phyloP scores from a whole-genome alignment of 805 yeast genomes.

The Ogataea ganodermae region DNA sequence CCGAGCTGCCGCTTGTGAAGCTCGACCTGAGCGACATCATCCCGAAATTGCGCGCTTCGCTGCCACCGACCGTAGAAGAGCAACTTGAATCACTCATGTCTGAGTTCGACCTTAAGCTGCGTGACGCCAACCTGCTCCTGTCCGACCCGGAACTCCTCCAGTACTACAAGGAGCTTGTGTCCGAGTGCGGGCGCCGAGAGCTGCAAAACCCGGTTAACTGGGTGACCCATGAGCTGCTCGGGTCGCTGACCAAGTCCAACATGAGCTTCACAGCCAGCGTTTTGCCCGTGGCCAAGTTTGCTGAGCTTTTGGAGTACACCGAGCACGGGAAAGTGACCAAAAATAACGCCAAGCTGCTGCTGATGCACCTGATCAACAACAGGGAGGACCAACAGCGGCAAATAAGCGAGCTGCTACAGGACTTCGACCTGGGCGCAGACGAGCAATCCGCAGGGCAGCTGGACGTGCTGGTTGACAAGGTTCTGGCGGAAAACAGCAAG shows the following conservation, averaged over 20 bases:
- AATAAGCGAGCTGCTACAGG: constrained; percentile 50
- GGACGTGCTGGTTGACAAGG: constrained; percentile 36
- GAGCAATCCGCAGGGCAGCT: constrained; percentile 38
- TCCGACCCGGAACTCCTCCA: constrained; percentile 48
- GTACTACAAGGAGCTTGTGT: constrained; percentile 53
- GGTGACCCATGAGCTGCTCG: constrained; percentile 80
- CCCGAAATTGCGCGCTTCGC: constrained; percentile 37
- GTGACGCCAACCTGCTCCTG: constrained; percentile 74
- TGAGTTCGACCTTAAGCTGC: constrained; percentile 61
- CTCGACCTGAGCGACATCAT: constrained; percentile 46
- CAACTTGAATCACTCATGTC: constrained; percentile 47
- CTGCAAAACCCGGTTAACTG: constrained; percentile 61
- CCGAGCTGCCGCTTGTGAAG: constrained; percentile 69
- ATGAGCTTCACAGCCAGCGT: constrained; percentile 34
- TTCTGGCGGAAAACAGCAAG: constrained; percentile 45
- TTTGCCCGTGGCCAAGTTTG: constrained; percentile 46
- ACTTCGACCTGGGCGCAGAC: constrained; percentile 48
- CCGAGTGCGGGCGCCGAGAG: constrained; percentile 34
- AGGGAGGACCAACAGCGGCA: constrained; percentile 39
- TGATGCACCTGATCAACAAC: constrained; percentile 60
- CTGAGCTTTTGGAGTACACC: constrained; percentile 57
- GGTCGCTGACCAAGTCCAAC: constrained; percentile 59
- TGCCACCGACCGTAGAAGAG: constrained; percentile 68
- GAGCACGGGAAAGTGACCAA: constrained; percentile 52
- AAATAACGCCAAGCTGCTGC: constrained; percentile 65